Base-by-base conservation (phyloP, 2,329 filamentous ascomycete species). In the Aspergillus terreus region DNA sequence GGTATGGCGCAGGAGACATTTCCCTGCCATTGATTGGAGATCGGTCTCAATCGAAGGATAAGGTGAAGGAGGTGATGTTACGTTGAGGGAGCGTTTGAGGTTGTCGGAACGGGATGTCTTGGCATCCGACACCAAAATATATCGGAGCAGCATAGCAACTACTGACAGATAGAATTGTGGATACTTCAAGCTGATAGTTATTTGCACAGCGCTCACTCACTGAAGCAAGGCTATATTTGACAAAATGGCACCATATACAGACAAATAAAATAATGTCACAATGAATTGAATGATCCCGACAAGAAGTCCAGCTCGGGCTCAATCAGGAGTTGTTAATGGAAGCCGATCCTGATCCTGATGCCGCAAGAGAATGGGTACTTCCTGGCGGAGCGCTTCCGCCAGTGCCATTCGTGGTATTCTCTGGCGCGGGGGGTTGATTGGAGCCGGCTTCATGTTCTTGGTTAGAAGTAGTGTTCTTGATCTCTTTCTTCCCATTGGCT, bases 401-500 rank as follows among this genome's bases (percentile, higher is more conserved):
- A 35, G 65, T 59, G 14, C 63, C 60, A 48, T 62, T 64, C 4
- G 49, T 19, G 32, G 33, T 48, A n/a, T 55, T 53, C 4, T 42
- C 54, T 35, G 50, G 43, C 15, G 55, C 47, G 7, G 35, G 49
- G 9, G 44, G 52, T 11, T 44, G 45, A 42, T 35, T 52, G 5
- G 43, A 38, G 6, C 19, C 33, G 2, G 54, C 4, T 27, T 60
- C 62, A 32, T 47, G 54, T 21, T 44, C 55, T 19, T 63, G 60
- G 9, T 55, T 47, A 23, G 59, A 52, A 6, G 54, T 56, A 10
- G 62, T 62, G 10, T 67, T 57, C 14, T 60, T 65, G 30, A 77
- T 72, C 49, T 70, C 63, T 54, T 90, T 92, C 64, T 83, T 84
- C n/a, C 91, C 92, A 62, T 96, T 99, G 47, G 88, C 81, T 67